Conservation (phyloP, 2,329 filamentous ascomycete species). For the Venturia carpophila region DNA sequence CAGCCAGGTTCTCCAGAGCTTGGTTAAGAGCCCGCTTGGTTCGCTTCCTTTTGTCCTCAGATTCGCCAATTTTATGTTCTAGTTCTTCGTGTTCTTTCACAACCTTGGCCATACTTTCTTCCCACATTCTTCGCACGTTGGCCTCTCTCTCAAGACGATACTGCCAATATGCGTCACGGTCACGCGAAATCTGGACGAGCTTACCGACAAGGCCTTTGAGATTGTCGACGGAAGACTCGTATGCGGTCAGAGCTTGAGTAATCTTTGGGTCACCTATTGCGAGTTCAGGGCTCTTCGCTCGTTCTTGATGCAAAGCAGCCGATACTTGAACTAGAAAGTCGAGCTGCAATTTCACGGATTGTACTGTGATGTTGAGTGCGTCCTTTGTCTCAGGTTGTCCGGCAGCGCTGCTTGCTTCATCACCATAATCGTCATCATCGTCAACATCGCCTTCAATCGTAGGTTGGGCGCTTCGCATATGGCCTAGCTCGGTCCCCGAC, state of each 20-base stretch:
- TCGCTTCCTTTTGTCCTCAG: constrained; percentile 79
- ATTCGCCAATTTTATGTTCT: constrained; percentile 78
- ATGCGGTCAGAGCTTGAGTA: constrained; percentile 70
- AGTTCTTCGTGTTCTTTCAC: constrained; percentile 88
- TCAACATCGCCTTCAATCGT: constrained; percentile 52
- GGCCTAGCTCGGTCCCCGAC: constrained; percentile 46
- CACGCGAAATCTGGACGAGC: constrained; percentile 81
- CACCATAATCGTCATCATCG: constrained; percentile 67
- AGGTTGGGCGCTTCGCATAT: constrained; percentile 41
- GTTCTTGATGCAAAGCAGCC: constrained; percentile 67
- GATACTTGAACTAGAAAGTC: constrained; percentile 84
- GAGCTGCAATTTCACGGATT: constrained; percentile 86
- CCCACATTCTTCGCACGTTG: constrained; percentile 92
- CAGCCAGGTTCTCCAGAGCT: constrained; percentile 55
- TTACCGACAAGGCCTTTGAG: constrained; percentile 78
- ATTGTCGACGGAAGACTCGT: constrained; percentile 83
- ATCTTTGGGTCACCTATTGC: constrained; percentile 70
- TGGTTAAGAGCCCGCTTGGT: constrained; percentile 87
- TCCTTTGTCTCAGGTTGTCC: constrained; percentile 71
- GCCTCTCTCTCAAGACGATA: constrained; percentile 86
- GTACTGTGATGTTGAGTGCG: constrained; percentile 92
- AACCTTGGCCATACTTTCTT: constrained; percentile 98
- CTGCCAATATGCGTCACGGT: constrained; percentile 95
- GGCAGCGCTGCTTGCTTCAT: constrained; percentile 73
- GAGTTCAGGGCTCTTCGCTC: constrained; percentile 58